These are phyloP conservation scores for Steccherinum ochraceum DNA, from an alignment of 768 basidiomycete species.

Conservation along the genomic window DNA sequence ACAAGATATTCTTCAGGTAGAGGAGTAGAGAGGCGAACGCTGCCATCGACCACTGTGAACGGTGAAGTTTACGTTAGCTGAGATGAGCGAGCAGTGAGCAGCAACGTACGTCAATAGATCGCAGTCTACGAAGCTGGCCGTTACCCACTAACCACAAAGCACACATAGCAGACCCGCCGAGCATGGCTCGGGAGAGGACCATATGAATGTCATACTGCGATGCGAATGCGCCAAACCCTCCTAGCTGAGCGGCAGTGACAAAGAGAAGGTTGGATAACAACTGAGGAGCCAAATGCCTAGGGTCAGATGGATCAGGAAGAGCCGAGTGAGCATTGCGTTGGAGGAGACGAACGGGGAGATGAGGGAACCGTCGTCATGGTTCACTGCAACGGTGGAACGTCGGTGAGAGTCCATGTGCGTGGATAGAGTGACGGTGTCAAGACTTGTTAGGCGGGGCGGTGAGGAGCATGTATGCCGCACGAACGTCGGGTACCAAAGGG, in stretches of 20 bases:
- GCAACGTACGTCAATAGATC: not conserved
- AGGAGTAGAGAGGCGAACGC: not conserved
- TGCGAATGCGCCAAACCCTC: not conserved
- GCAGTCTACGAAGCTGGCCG: not conserved
- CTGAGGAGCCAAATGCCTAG: not conserved
- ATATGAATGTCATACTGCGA: not conserved
- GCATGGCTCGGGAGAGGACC: not conserved
- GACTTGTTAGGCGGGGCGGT: too few species aligned
- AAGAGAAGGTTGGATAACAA: not conserved
- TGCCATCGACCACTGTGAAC: not conserved
- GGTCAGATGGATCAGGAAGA: too few species aligned
- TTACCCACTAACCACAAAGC: not conserved
- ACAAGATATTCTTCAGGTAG: not conserved
- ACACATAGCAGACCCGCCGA: not conserved
- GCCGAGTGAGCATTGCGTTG: too few species aligned
- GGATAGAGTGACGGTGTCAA: too few species aligned
- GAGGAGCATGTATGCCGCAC: too few species aligned
- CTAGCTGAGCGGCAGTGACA: not conserved
- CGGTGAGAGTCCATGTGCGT: not conserved
- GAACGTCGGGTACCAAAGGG: too few species aligned
- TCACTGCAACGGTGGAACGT: not conserved
- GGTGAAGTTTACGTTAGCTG: too few species aligned
- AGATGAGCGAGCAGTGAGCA: not conserved
- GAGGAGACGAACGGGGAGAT: not conserved
- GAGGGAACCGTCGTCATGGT: not conserved